phyloP scores from a whole-genome alignment of 1,139 yeast species.

The Hyphopichia khmerensis region DNA sequence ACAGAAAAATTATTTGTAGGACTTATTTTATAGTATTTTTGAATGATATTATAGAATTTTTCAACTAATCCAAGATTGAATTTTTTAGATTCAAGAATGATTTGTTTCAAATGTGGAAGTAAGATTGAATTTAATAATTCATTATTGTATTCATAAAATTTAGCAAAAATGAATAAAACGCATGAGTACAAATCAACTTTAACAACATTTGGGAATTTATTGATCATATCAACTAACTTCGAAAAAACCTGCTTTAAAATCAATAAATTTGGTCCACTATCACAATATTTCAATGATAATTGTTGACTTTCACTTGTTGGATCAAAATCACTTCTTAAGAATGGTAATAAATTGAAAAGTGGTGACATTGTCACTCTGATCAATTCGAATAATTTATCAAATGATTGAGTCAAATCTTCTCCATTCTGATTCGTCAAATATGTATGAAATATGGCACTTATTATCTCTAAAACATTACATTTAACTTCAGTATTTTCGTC shows the following conservation, averaged over 20 bases:
- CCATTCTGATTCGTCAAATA: conserved; percentile 19
- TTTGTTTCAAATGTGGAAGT: conserved; percentile 58
- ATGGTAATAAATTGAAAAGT: conserved; percentile 59
- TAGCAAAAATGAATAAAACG: conserved; percentile 60
- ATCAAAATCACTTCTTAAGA: conserved; percentile 49
- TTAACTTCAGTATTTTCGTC: conserved; percentile 55
- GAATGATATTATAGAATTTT: conserved; percentile 39
- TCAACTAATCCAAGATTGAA: conserved; percentile 26
- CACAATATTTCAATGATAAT: conserved; percentile 30
- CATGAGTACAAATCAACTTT: conserved; percentile 71
- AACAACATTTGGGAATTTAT: conserved; percentile 64
- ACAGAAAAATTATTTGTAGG: conserved; percentile 40
- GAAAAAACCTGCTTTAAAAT: conserved; percentile 54
- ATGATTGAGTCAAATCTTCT: conserved; percentile 48
- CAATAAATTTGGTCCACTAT: conserved; percentile 31
- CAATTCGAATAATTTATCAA: conserved; percentile 80
- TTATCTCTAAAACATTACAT: conserved; percentile 53
- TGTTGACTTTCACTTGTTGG: conserved; percentile 31
- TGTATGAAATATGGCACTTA: conserved; percentile 46
- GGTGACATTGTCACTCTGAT: conserved; percentile 72
- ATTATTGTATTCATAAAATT: conserved; percentile 52
- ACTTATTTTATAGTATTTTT: conserved; percentile 23
- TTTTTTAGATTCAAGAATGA: conserved; percentile 31
- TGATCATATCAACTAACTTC: conserved; percentile 61
- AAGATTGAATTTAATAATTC: conserved; percentile 49